These are phyloP conservation scores for Rhodotorula sp. DNA, from an alignment of 1,284 basidiomycete species.

Conservation along the genomic window DNA sequence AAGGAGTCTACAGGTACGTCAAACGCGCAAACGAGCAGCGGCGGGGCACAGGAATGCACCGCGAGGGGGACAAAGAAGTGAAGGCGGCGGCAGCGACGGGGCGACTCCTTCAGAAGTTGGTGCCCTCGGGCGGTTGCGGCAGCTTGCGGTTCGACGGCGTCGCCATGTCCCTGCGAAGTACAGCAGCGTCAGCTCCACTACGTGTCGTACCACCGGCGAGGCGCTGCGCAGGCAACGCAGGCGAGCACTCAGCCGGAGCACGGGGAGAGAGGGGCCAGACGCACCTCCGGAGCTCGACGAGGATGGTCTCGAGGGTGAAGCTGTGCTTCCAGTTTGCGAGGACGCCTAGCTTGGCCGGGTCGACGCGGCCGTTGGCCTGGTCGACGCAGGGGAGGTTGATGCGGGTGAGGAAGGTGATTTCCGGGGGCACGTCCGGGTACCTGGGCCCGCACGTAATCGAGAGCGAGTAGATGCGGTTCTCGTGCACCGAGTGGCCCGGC, in stretches of 20 bases:
- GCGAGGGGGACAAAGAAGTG: neutral
- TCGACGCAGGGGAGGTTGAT: constrained; percentile 96
- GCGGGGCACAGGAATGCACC: too few species aligned
- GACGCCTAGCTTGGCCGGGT: constrained; percentile 67
- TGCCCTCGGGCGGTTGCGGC: constrained; percentile 87
- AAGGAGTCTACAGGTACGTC: too few species aligned
- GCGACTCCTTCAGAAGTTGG: constrained; percentile 24
- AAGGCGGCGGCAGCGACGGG: too few species aligned
- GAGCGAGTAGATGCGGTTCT: constrained; percentile 97
- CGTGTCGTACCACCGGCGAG: too few species aligned
- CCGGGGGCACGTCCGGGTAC: constrained; percentile 80
- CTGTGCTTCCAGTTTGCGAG: constrained; percentile 72
- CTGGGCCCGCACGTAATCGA: constrained; percentile 79
- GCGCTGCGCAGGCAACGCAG: too few species aligned
- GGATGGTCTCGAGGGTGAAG: constrained; percentile 77
- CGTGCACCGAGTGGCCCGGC: constrained; percentile 94
- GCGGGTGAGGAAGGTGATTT: constrained; percentile 80
- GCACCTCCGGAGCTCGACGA: constrained; percentile 87
- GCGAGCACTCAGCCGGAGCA: neutral
- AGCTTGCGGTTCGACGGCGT: constrained; percentile 87
- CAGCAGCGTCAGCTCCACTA: neutral
- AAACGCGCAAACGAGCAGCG: too few species aligned
- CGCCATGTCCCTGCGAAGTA: constrained; percentile 79
- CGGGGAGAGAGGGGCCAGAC: constrained; percentile 46
- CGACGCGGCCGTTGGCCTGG: constrained; percentile 71